These are phyloP conservation scores for Penicillium palitans DNA, from an alignment of 2,329 filamentous ascomycete genomes.

Conservation along the genomic window DNA sequence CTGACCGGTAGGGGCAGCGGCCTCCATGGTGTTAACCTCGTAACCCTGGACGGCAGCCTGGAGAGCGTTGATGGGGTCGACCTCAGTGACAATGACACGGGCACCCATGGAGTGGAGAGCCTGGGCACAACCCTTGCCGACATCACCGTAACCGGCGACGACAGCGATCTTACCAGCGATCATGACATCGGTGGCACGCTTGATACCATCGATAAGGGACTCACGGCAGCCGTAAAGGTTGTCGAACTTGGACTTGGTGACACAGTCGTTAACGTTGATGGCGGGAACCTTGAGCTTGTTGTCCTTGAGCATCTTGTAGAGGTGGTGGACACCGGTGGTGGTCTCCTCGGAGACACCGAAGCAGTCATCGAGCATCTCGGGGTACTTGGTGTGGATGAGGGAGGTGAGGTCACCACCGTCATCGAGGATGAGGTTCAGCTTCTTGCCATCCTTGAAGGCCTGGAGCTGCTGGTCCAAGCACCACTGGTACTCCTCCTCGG, in stretches of 20 bases:
- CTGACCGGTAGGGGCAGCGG: constrained; percentile 83
- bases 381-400: constrained; percentile 97
- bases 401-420: constrained; percentile 96
- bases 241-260: constrained; percentile 99
- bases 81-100: constrained; percentile 91
- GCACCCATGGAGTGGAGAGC: constrained; percentile 97
- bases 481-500: constrained; percentile 99
- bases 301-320: constrained; percentile 97
- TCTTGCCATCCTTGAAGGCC: constrained; percentile 95
- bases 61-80: constrained; percentile 99
- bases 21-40: constrained; percentile 97
- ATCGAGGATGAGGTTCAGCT: constrained; percentile 98
- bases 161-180: constrained; percentile 98
- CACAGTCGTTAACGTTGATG: constrained; percentile 99
- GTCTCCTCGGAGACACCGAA: constrained; percentile 99
- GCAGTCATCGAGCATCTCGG: constrained; percentile 97
- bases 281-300: constrained; percentile 85
- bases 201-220: constrained; percentile 98
- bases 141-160: constrained; percentile 97
- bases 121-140: constrained; percentile 97
- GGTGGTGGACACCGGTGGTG: constrained; percentile 98
- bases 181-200: constrained; percentile 99
- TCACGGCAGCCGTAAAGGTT: constrained; percentile 99
- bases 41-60: constrained; percentile 97
- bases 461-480: constrained; percentile 97